Conservation (phyloP, 495 filamentous ascomycete species). For the Aspergillus baeticus region DNA sequence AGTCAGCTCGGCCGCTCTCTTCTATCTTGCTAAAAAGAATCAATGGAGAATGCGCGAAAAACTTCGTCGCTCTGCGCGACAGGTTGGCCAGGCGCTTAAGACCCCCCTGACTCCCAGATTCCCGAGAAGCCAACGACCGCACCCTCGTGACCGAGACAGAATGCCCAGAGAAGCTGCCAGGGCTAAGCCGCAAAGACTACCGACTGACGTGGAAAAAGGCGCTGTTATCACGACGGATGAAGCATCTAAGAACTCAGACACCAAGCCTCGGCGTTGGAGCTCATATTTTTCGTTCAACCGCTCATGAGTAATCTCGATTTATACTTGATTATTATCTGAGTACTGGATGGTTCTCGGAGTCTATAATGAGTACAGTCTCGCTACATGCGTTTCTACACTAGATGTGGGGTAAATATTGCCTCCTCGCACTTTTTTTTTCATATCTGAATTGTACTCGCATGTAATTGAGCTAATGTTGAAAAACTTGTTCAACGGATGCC, state of each 20-base stretch:
- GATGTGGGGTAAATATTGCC: not conserved
- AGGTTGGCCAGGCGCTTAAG: constrained; percentile 35
- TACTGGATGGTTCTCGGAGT: not conserved
- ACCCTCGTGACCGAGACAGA: not conserved
- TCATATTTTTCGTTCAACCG: constrained; percentile 14
- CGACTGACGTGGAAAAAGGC: constrained; percentile 17
- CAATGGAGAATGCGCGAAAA: constrained; percentile 52
- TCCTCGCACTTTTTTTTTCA: not conserved
- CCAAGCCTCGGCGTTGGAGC: constrained; percentile 6
- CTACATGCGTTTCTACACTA: not conserved
- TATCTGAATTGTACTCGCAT: not conserved
- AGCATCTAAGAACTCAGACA: not conserved
- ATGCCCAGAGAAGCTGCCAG: not conserved
- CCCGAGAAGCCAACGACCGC: constrained; percentile 10
- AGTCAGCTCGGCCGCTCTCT: constrained; percentile 48
- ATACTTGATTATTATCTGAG: too few species aligned
- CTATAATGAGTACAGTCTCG: not conserved
- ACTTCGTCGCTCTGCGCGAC: constrained; percentile 43
- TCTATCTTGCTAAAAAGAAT: constrained; percentile 50
- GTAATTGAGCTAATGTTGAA: not conserved
- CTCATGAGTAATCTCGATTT: not conserved
- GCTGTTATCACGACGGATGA: constrained; percentile 6
- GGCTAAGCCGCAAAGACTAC: not conserved
- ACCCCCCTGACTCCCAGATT: constrained; percentile 26
- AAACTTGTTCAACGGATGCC: not conserved